Percentiles rank a stretch among this genome's conserved stretches.
These are phyloP conservation scores for Mollisia scopiformis DNA, from an alignment of 2,329 filamentous ascomycete genomes.

Conservation along the genomic window DNA sequence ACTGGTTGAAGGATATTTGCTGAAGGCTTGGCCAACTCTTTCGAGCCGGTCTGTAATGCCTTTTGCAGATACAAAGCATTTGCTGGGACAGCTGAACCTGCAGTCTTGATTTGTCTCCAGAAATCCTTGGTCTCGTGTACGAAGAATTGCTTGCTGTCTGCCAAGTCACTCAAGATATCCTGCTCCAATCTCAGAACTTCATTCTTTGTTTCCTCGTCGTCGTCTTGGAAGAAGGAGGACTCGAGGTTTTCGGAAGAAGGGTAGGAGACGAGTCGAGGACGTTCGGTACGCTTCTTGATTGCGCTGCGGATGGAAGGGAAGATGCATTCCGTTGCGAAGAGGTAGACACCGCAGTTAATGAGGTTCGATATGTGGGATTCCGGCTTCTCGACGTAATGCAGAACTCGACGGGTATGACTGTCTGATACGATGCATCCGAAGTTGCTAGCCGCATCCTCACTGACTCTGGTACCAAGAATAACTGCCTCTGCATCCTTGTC, in stretches of 20 bases:
- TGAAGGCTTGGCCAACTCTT: slow-evolving; percentile 81
- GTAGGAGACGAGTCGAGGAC: slow-evolving; percentile 91
- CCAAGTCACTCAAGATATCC: slow-evolving; percentile 93
- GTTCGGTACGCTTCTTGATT: slow-evolving; percentile 93
- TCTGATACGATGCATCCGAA: slow-evolving; percentile 98
- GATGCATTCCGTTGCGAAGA: slow-evolving; percentile 93
- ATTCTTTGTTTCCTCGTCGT: slow-evolving; percentile 74
- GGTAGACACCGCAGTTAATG: slow-evolving; percentile 99
- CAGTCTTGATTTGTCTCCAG: slow-evolving; percentile 99
- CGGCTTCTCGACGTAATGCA: slow-evolving; percentile 99
- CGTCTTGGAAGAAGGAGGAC: slow-evolving; percentile 65
- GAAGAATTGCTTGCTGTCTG: slow-evolving; percentile 97
- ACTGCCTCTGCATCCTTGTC: slow-evolving; percentile 96
- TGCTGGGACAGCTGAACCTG: slow-evolving; percentile 92
- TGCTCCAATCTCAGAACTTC: slow-evolving; percentile 94
- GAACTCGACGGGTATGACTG: slow-evolving; percentile 87
- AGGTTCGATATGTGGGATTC: slow-evolving; percentile 97
- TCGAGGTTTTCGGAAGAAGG: slow-evolving; percentile 94
- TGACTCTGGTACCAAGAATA: slow-evolving; percentile 89
- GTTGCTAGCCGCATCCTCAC: slow-evolving; percentile 89
- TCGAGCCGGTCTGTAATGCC: slow-evolving; percentile 80
- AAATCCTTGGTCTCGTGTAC: slow-evolving; percentile 99
- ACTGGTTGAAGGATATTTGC: slow-evolving; percentile 90
- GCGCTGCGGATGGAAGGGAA: slow-evolving; percentile 93
- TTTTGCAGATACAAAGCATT: slow-evolving; percentile 97